Evolutionary conservation across 140 eudicot species (phyloP).

Genomic region (Stevia rebaudiana): DNA sequence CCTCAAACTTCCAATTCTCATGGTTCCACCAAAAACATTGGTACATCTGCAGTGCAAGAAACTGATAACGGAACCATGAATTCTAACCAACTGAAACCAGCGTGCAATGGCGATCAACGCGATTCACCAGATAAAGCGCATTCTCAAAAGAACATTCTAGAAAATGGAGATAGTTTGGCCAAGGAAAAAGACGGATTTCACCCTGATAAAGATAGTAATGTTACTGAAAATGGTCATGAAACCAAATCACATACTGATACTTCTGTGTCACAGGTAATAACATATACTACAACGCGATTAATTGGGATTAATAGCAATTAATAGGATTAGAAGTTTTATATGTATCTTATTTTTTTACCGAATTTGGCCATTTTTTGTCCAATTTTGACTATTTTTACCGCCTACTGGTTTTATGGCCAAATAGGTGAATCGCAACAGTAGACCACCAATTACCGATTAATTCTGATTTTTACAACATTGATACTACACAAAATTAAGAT

Average conservation of each 20-base stretch:
- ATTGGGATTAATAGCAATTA: too few relatives aligned
- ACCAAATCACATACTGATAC: conserved; percentile 33
- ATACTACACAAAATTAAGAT: too few relatives aligned
- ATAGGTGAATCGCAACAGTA: too few relatives aligned
- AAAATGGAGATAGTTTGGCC: conserved; percentile 36
- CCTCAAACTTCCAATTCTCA: conserved; percentile 37
- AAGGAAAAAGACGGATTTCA: conserved; percentile 35
- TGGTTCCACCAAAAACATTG: conserved; percentile 27
- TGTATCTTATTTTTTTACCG: neutral
- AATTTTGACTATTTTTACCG: too few relatives aligned
- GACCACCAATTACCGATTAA: too few relatives aligned
- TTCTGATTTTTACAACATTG: too few relatives aligned
- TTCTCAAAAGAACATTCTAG: conserved; percentile 29
- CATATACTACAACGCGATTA: too few relatives aligned
- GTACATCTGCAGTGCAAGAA: conserved; percentile 21
- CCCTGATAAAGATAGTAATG: conserved; percentile 28
- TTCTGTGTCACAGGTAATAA: conserved; percentile 40
- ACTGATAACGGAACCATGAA: conserved; percentile 33
- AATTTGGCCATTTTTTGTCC: too few relatives aligned
- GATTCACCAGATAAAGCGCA: conserved; percentile 30
- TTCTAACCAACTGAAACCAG: conserved; percentile 36
- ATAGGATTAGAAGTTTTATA: too few relatives aligned
- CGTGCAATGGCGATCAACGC: conserved; percentile 46
- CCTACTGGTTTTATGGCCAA: too few relatives aligned
- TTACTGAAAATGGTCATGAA: conserved; percentile 41